Evolutionary conservation across 2,329 filamentous ascomycete species (phyloP).

Genomic region (Chaetomium sp.): DNA sequence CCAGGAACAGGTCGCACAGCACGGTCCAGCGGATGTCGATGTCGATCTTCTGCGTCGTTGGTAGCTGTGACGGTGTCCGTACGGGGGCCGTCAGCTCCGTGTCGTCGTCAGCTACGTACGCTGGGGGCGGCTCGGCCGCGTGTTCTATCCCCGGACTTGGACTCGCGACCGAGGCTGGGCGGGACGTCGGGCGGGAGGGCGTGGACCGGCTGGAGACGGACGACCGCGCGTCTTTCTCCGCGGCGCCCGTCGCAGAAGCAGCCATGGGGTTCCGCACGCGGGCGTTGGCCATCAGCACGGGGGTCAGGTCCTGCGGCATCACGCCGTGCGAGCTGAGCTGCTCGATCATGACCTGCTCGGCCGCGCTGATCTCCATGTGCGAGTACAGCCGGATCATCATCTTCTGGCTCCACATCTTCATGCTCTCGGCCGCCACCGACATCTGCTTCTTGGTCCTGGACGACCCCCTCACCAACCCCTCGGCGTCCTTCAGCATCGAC

Average conservation of each 20-base stretch:
- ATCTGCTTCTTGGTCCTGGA: conserved; percentile 67
- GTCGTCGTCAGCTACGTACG: conserved; percentile 58
- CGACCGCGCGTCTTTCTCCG: conserved; percentile 27
- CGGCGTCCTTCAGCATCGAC: conserved; percentile 64
- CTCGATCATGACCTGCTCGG: conserved; percentile 98
- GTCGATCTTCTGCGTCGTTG: conserved; percentile 76
- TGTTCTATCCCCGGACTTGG: conserved; percentile 35
- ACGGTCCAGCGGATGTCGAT: conserved; percentile 97
- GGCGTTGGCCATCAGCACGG: conserved; percentile 83
- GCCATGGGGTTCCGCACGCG: conserved; percentile 87
- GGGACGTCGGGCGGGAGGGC: conserved; percentile 12
- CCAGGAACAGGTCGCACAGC: conserved; percentile 88
- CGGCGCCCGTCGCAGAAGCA: too few relatives aligned
- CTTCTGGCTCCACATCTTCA: conserved; percentile 95
- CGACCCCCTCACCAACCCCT: conserved; percentile 51
- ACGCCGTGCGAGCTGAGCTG: conserved; percentile 92
- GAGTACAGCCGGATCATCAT: conserved; percentile 93
- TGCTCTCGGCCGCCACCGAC: conserved; percentile 63
- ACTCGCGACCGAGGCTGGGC: conserved; percentile 24
- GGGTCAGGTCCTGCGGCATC: conserved; percentile 73
- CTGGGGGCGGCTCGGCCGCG: conserved; percentile 46
- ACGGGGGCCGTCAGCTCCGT: conserved; percentile 75
- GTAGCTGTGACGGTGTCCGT: conserved; percentile 74
- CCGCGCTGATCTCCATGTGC: conserved; percentile 92
- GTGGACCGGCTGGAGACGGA: conserved; percentile 21